Evolutionary conservation across 495 filamentous ascomycete genomes (phyloP), one percentile per base, ranked within the genome.

Genomic region (Apiosordaria backusii): DNA sequence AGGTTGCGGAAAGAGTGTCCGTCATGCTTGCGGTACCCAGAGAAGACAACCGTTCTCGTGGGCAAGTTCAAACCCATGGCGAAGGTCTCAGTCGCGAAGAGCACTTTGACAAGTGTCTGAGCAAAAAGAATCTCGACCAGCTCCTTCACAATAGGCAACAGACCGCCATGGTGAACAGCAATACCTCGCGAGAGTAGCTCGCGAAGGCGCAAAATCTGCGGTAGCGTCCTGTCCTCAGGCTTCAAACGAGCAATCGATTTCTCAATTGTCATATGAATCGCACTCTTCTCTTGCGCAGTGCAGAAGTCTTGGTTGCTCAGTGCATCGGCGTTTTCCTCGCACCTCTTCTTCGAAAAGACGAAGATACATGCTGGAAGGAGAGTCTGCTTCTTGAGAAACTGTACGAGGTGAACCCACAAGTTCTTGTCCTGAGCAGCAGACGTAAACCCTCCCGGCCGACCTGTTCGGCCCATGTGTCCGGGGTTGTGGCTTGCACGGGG

Each of bases 71-170:
- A 79, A 50, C 95, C 95, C 95, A 99, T 99, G 27, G 95, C 95
- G 77, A 99, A 99, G 0, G 95, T 99, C 75, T 99, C 95, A 0
- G 95, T 99, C 1, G 95, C 95, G 72, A 99, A 99, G 18, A 99
- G 84, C 16, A 98, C 90, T 76, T 98, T 99, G 29, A 99, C 96
- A 62, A 99, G 75, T 0, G 94, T 95, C 74, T 89, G 91, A 0
- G 95, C 95, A 72, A 99, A 99, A 24, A 99, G 78, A 64, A 99
- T 97, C 79, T 99, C 95, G 5, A 99, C 95, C 29, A 97, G 85
- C 78, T 99, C 95, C 78, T 99, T 99, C 65, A 98, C 93, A 73
- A 99, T 99, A 7, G 95, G 95, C 50, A 99, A 75, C 62, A 99
- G 81, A 61, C 95, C 95, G 67, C 95, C 96, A 78, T 99, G 95